phyloP scores from a whole-genome alignment of 306 rosid genomes.

The Alnus rubra region DNA sequence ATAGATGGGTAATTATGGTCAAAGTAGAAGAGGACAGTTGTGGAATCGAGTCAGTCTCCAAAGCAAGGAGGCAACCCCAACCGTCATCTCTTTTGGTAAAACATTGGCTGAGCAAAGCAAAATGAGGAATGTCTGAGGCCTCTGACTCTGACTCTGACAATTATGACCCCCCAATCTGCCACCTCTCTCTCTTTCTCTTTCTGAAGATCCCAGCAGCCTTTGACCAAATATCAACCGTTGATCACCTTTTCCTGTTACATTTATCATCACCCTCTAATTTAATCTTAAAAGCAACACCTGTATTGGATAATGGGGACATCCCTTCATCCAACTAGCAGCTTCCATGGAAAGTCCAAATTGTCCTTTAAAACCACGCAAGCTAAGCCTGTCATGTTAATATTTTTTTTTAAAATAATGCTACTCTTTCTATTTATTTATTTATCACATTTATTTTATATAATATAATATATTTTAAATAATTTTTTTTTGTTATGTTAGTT shows the following conservation, averaged over 20 bases:
- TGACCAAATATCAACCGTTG: slow-evolving; percentile 66
- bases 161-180: slow-evolving; percentile 36
- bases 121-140: slow-evolving; percentile 50
- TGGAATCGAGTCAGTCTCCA: slow-evolving; percentile 32
- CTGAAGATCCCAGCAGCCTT: slow-evolving; percentile 44
- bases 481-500: too few relatives aligned
- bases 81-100: slow-evolving; percentile 33
- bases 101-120: slow-evolving; percentile 45
- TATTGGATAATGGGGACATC: not conserved
- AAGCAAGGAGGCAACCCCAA: slow-evolving; percentile 38
- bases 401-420: too few relatives aligned
- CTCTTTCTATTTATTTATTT: too few relatives aligned
- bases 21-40: slow-evolving; percentile 6
- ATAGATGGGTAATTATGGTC: slow-evolving; percentile 16
- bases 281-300: slow-evolving; percentile 3
- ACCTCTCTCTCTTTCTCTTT: slow-evolving; percentile 17
- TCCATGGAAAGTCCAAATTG: not conserved
- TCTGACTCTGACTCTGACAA: slow-evolving; percentile 63
- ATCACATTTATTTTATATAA: too few relatives aligned
- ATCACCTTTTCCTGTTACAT: slow-evolving; percentile 9
- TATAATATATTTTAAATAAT: too few relatives aligned
- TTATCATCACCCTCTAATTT: not conserved
- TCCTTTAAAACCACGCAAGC: not conserved
- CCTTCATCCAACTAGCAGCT: not conserved
- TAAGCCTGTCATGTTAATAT: too few relatives aligned